Base-by-base conservation (phyloP, 331 rosid genomes). In the Pyracantha coccinea region DNA sequence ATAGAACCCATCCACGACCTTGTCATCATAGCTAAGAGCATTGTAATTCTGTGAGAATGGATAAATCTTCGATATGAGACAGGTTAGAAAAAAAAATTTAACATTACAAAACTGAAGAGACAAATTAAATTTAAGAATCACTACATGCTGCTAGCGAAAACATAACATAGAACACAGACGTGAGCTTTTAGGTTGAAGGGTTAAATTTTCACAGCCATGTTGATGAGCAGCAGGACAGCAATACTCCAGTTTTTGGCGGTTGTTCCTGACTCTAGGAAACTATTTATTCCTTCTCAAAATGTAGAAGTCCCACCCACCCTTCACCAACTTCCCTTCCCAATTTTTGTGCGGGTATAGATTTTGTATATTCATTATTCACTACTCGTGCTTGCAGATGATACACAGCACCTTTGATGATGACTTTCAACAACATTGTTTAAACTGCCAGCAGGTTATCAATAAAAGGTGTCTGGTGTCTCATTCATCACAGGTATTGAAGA, bases 31-130 rank as follows among this genome's bases (percentile, higher is more conserved):
- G 83, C 98, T 85, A 80, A 95, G 97, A 86, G 90, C 84, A 85
- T 88, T 90, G 89, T 92, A 95, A 92, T 92, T 95, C 99, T 95
- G 98, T 84, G 90, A 92, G 96, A 86, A 90, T 45, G 91, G 85
- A 88, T 85, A 90, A 90, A 85, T 90, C 99, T 90, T 90, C 80
- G 80, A 88, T 86, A 95, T 93, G 91, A 89, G 97, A 89, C 80
- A 74, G 45, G 45, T 38, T 38, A 38, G 13, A 10, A 38, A 38
- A 27, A 27, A 27, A 9, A 83, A 85, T 78, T 78, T 79, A 85
- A 79, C 52, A 80, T 58, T 77, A 81, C 78, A 82, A 79, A 81
- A 6, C 66, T 68, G 78, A 71, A 76, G 64, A 57, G 75, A 83
- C 68, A 38, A 76, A 54, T 45, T 61, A 61, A 76, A 66, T 16